Percentiles rank a stretch among this genome's conserved stretches.
These are phyloP conservation scores for Phoma sp. DNA, from an alignment of 2,329 filamentous ascomycete genomes.

Conservation along the genomic window DNA sequence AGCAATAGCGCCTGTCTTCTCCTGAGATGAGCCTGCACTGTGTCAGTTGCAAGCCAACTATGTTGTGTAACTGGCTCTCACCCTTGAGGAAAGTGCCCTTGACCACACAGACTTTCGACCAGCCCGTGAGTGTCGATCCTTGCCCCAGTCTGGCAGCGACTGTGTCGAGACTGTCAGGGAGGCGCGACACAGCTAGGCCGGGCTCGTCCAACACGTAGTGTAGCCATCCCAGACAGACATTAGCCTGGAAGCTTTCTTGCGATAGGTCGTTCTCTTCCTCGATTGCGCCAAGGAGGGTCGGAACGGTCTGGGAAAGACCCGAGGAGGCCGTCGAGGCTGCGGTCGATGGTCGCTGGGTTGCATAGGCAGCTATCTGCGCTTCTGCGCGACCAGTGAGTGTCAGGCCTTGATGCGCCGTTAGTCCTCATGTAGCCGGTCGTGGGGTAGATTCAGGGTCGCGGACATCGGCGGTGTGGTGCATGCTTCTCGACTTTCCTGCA, in stretches of 20 bases:
- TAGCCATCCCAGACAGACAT: constrained; percentile 83
- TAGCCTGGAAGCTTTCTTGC: constrained; percentile 75
- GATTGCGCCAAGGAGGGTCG: constrained; percentile 48
- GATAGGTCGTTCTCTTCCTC: constrained; percentile 49
- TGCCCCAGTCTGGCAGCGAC: constrained; percentile 31
- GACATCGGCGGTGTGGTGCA: constrained; percentile 84
- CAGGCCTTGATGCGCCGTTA: constrained; percentile 47
- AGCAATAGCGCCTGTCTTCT: constrained; percentile 47
- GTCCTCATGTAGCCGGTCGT: constrained; percentile 17
- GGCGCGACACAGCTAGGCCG: constrained; percentile 61
- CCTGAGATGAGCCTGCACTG: constrained; percentile 53
- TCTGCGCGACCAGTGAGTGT: constrained; percentile 56
- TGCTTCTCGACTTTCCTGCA: constrained; percentile 95
- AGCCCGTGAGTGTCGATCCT: constrained; percentile 63
- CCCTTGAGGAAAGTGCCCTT: constrained; percentile 81
- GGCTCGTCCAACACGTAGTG: constrained; percentile 79
- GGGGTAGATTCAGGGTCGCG: constrained; percentile 37
- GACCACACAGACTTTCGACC: constrained; percentile 81
- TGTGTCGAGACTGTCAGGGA: constrained; percentile 66
- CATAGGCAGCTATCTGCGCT: constrained; percentile 53
- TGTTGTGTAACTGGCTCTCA: constrained; percentile 47
- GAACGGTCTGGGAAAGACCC: constrained; percentile 45
- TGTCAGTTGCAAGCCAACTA: constrained; percentile 14
- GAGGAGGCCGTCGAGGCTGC: constrained; percentile 47
- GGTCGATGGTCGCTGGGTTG: constrained; percentile 49